Base-by-base conservation (phyloP, 371 early-diverging fungal species). In the Quaeritorhiza haematococci region DNA sequence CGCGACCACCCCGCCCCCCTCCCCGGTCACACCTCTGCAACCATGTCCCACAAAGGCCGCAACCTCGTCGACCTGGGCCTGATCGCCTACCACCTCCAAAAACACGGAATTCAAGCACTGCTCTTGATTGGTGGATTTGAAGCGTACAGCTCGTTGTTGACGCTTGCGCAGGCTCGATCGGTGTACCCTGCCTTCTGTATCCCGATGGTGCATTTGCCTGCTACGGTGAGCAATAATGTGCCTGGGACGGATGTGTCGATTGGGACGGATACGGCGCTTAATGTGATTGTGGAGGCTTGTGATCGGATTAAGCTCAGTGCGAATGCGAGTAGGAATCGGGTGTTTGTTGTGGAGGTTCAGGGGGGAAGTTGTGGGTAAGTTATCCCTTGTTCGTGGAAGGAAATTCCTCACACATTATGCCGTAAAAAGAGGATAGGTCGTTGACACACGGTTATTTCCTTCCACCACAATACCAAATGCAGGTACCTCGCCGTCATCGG, bases 311-410 rank as follows among this genome's bases (percentile, higher is more conserved):
- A 91, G 71, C 88, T 91, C 64, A 91, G 89, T 55, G 93, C 96
- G 10, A 86, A 87, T 15, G 89, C 97, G 19, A 86, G 88, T 38
- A 82, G 93, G 62, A 91, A 90, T 49, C 85, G 94, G 33, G 95
- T 97, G 10, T 97, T 98, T 82, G 88, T 99, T 13, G 92, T 99
- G 21, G 99, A 99, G 78, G 94, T 97, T 27, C 95, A 95, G 64
- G 98, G 98, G 49, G 98, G 96, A 47, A 86, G 91, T 53, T 90
- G 92, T 68, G 99, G 99, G 69, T 75, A 60, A 41, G 64, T 47
- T 8, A 8, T 19, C 10, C 13, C n/a, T n/a, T n/a, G n/a, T n/a
- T n/a, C n/a, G n/a, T n/a, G n/a, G n/a, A n/a, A n/a, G n/a, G n/a
- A n/a, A n/a, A n/a, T n/a, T n/a, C n/a, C n/a, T n/a, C n/a, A n/a